Evolutionary conservation across 345 rosid species (phyloP).

Genomic region (Moricandia moricandioides): DNA sequence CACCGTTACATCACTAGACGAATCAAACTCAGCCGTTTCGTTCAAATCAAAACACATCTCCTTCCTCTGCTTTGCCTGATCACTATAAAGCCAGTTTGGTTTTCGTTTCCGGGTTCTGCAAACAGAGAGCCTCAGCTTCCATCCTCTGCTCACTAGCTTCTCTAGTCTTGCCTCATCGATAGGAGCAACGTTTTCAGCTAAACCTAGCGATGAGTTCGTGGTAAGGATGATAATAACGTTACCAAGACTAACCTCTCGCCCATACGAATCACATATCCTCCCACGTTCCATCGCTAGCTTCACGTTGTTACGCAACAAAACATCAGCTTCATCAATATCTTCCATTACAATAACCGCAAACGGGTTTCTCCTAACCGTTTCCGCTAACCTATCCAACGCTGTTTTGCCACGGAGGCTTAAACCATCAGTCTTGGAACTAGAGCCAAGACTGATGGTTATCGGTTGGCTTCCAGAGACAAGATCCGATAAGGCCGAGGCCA

Average conservation of each 20-base stretch:
- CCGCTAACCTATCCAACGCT: slow-evolving; percentile 68
- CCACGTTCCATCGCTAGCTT: slow-evolving; percentile 92
- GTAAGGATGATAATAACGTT: slow-evolving; percentile 84
- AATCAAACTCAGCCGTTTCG: slow-evolving; percentile 61
- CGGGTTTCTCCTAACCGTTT: slow-evolving; percentile 78
- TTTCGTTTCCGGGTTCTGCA: slow-evolving; percentile 64
- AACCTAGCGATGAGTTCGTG: slow-evolving; percentile 44
- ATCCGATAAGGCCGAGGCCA: slow-evolving; percentile 76
- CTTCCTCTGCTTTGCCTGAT: slow-evolving; percentile 58
- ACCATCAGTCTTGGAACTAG: slow-evolving; percentile 53
- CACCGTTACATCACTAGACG: slow-evolving; percentile 77
- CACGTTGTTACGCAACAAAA: slow-evolving; percentile 62
- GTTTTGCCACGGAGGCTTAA: slow-evolving; percentile 76
- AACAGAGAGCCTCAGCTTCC: slow-evolving; percentile 67
- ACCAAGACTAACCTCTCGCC: slow-evolving; percentile 90
- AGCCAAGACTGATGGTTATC: slow-evolving; percentile 57
- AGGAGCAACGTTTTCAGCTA: slow-evolving; percentile 44
- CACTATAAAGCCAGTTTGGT: slow-evolving; percentile 58
- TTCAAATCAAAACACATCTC: slow-evolving; percentile 78
- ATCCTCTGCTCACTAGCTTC: slow-evolving; percentile 52
- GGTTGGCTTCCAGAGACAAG: slow-evolving; percentile 55
- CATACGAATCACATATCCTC: slow-evolving; percentile 80
- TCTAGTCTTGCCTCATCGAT: slow-evolving; percentile 66
- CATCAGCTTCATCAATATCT: slow-evolving; percentile 83
- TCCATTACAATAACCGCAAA: slow-evolving; percentile 77